Percentiles rank a stretch among this genome's conserved stretches.
phyloP scores from a whole-genome alignment of 805 yeast species.

The Yarrowia deformans region DNA sequence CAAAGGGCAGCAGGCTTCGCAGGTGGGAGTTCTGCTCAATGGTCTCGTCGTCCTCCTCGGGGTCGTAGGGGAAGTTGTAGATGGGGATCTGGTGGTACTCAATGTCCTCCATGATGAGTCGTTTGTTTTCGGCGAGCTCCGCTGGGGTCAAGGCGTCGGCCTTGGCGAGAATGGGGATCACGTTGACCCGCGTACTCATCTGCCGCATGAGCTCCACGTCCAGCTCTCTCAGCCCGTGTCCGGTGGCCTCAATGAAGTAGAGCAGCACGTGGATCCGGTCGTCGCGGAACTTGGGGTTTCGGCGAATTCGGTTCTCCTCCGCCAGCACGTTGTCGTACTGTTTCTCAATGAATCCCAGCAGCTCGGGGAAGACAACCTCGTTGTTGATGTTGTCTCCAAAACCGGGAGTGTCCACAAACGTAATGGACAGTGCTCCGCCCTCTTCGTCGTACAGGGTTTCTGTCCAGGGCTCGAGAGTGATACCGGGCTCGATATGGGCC shows the following conservation, averaged over 20 bases:
- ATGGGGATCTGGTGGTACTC: conserved; percentile 64
- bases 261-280: conserved; percentile 79
- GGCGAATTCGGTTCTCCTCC: conserved; percentile 75
- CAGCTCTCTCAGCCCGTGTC: conserved; percentile 65
- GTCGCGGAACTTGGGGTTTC: conserved; percentile 75
- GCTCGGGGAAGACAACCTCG: conserved; percentile 56
- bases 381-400: conserved; percentile 80
- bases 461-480: conserved; percentile 25
- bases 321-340: conserved; percentile 76
- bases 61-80: conserved; percentile 76
- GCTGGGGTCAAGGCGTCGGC: conserved; percentile 77
- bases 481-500: conserved; percentile 38
- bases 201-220: conserved; percentile 76
- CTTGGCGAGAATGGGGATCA: conserved; percentile 82
- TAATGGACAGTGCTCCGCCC: conserved; percentile 57
- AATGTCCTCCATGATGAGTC: conserved; percentile 63
- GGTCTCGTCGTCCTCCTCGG: conserved; percentile 57
- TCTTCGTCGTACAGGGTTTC: conserved; percentile 63
- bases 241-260: conserved; percentile 74
- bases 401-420: conserved; percentile 75
- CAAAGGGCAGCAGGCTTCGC: conserved; percentile 63
- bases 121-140: conserved; percentile 65
- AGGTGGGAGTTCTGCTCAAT: conserved; percentile 51
- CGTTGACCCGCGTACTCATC: conserved; percentile 75
- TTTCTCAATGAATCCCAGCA: conserved; percentile 67